A percentile compares a stretch with the other conserved stretches of the same genome.
These are phyloP conservation scores for Coprinopsis cinerea DNA, from an alignment of 768 basidiomycete genomes.

Conservation along the genomic window DNA sequence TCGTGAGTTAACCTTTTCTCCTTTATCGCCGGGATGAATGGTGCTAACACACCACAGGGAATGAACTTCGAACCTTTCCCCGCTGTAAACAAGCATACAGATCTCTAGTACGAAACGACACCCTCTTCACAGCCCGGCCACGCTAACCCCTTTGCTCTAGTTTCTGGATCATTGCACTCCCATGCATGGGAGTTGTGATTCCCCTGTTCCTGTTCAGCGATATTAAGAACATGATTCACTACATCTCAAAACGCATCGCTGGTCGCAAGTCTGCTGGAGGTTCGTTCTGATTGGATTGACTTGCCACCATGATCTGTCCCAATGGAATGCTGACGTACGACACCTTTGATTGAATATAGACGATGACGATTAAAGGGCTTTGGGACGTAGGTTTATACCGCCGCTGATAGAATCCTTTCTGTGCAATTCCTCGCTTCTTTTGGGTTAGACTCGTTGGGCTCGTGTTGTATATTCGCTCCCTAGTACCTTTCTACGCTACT, in stretches of 20 bases:
- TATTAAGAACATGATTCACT: slow-evolving; percentile 38
- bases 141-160: slow-evolving; percentile 23
- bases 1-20: slow-evolving; percentile 24
- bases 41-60: slow-evolving; percentile 31
- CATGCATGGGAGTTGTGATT: slow-evolving; percentile 48
- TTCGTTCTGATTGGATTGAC: not conserved
- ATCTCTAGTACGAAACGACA: slow-evolving; percentile 35
- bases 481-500: too few relatives aligned
- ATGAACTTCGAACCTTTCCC: slow-evolving; percentile 64
- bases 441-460: too few relatives aligned
- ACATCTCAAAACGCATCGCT: slow-evolving; percentile 37
- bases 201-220: slow-evolving; percentile 50
- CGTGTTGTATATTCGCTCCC: too few relatives aligned
- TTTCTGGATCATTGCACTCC: slow-evolving; percentile 64
- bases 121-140: not conserved
- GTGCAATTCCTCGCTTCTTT: too few relatives aligned
- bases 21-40: not conserved
- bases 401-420: too few relatives aligned
- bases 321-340: too few relatives aligned
- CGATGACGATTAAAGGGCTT: too few relatives aligned
- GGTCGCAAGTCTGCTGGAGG: slow-evolving; percentile 17
- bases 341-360: too few relatives aligned
- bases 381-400: too few relatives aligned
- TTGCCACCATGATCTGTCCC: too few relatives aligned
- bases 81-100: slow-evolving; percentile 36